These are phyloP conservation scores for Penicillium paxilli DNA, from an alignment of 495 filamentous ascomycete genomes.

Conservation along the genomic window DNA sequence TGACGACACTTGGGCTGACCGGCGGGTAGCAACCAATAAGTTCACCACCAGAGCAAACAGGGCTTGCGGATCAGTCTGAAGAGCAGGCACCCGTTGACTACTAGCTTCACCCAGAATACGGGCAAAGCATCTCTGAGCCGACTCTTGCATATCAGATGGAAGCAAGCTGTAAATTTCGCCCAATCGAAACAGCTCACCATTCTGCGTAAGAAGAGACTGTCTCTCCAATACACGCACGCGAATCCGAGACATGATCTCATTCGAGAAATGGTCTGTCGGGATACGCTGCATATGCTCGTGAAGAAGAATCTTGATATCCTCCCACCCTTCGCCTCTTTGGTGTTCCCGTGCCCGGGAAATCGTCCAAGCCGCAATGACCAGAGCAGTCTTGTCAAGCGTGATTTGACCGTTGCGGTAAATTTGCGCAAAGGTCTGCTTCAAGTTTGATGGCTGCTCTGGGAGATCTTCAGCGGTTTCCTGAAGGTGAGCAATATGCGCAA, in stretches of 20 bases:
- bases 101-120: conserved; percentile 15
- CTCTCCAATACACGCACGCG: conserved; percentile 39
- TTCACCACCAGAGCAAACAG: conserved; percentile 23
- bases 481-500: conserved; percentile 41
- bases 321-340: conserved; percentile 26
- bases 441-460: conserved; percentile 26
- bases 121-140: conserved; percentile 25
- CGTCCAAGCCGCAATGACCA: conserved; percentile 43
- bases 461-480: conserved; percentile 25
- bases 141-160: conserved; percentile 29
- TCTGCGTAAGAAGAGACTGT: conserved; percentile 33
- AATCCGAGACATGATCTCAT: conserved; percentile 29
- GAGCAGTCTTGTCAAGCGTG: conserved; percentile 38
- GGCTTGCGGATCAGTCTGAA: conserved; percentile 19
- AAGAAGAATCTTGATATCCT: conserved; percentile 34
- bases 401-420: conserved; percentile 47
- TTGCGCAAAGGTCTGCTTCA: conserved; percentile 43
- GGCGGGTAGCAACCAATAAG: conserved; percentile 20
- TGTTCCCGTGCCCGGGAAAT: conserved; percentile 36
- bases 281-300: conserved; percentile 32
- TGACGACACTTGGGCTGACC: conserved; percentile 13
- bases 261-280: conserved; percentile 31
- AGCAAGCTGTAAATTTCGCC: conserved; percentile 34
- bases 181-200: conserved; percentile 40
- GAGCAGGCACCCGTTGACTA: conserved; percentile 19